phyloP scores from a whole-genome alignment of 2,329 filamentous ascomycete genomes.

The Aureobasidium sp. region DNA sequence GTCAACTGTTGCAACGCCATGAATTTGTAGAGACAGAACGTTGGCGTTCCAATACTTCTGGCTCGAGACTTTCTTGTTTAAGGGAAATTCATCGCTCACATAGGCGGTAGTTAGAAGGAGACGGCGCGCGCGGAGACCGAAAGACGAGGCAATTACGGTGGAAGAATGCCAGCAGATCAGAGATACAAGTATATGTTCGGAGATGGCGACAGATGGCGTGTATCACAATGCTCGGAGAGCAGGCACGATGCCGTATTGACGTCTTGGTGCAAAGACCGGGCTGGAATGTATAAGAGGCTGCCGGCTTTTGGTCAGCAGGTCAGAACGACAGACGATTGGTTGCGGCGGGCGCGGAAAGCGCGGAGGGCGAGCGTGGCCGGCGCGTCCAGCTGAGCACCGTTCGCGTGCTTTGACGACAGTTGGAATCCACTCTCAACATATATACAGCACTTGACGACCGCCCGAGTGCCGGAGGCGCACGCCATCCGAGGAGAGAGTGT shows the following conservation, averaged over 20 bases:
- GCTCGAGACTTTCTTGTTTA: no score
- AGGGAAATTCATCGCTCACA: neutral
- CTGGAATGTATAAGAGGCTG: neutral
- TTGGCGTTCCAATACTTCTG: neutral
- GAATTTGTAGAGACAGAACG: no score
- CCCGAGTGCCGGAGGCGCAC: neutral
- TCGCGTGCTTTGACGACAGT: constrained; percentile 7
- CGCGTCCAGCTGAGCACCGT: neutral
- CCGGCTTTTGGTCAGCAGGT: neutral
- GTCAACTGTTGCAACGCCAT: no score
- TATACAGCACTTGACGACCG: neutral
- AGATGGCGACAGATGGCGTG: neutral
- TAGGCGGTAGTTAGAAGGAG: no score
- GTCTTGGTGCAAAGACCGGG: neutral
- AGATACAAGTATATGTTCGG: neutral
- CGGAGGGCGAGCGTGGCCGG: neutral
- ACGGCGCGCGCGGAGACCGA: neutral
- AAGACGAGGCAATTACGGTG: neutral
- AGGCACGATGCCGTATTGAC: neutral
- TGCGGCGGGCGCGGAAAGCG: neutral
- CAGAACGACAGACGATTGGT: neutral
- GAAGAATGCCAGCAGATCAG: neutral
- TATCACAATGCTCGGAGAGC: neutral
- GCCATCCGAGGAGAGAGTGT: neutral
- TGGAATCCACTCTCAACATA: neutral